phyloP scores from a whole-genome alignment of 2,329 filamentous ascomycete genomes.

The Neophaeococcomyces mojaviensis region DNA sequence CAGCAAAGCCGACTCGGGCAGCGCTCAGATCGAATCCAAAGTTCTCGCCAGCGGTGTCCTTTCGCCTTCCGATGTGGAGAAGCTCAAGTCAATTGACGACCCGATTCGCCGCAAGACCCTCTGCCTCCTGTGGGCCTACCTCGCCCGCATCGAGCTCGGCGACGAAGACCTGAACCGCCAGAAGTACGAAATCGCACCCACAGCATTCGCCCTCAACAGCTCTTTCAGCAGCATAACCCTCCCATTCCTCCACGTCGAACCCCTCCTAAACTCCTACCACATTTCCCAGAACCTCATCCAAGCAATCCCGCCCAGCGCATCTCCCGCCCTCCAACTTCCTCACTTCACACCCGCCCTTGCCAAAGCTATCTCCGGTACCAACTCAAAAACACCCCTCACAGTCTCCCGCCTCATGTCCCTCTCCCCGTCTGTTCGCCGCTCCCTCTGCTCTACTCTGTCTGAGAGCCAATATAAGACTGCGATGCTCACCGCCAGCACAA shows the following conservation, averaged over 20 bases:
- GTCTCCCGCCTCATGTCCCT: slow-evolving; percentile 86
- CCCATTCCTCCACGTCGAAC: slow-evolving; percentile 74
- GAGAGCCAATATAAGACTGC: slow-evolving; percentile 70
- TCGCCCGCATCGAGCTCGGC: slow-evolving; percentile 77
- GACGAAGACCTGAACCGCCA: slow-evolving; percentile 65
- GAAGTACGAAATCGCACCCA: slow-evolving; percentile 83
- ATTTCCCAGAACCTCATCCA: slow-evolving; percentile 83
- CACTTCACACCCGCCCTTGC: slow-evolving; percentile 63
- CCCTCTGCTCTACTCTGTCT: slow-evolving; percentile 58
- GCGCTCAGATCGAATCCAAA: slow-evolving; percentile 76
- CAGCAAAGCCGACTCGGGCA: slow-evolving; percentile 68
- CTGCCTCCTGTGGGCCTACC: slow-evolving; percentile 88
- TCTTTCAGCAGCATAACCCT: slow-evolving; percentile 81
- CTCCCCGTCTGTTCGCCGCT: slow-evolving; percentile 64
- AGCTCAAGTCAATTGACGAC: slow-evolving; percentile 72
- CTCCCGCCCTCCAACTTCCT: slow-evolving; percentile 85
- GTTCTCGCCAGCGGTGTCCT: slow-evolving; percentile 62
- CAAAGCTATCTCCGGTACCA: slow-evolving; percentile 45
- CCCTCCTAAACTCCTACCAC: slow-evolving; percentile 73
- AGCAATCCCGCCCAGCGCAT: slow-evolving; percentile 72
- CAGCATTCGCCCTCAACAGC: slow-evolving; percentile 76
- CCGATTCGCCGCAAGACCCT: slow-evolving; percentile 76
- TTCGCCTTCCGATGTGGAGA: slow-evolving; percentile 64
- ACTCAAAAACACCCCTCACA: slow-evolving; percentile 63
- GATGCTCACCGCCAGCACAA: slow-evolving; percentile 69